Evolutionary conservation across 1,284 basidiomycete species (phyloP).

Genomic region (Rhodofomes roseus): DNA sequence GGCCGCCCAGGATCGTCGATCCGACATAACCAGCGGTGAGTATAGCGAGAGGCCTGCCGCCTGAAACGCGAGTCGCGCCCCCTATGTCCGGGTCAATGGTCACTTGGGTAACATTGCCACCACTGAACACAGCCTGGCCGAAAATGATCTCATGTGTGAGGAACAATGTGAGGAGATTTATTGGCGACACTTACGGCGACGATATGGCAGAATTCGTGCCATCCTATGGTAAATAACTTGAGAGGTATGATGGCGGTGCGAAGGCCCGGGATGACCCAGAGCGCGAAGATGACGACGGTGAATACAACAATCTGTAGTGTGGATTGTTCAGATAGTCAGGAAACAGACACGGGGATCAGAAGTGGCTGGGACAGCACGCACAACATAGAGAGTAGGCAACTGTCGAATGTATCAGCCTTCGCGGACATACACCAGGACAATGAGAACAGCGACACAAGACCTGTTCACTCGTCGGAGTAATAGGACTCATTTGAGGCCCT

Average conservation of each 20-base stretch:
- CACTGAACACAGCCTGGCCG: slow-evolving; percentile 71
- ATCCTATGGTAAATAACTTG: slow-evolving; percentile 80
- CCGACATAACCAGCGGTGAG: slow-evolving; percentile 75
- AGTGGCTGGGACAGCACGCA: slow-evolving; percentile 35
- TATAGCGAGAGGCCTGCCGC: slow-evolving; percentile 66
- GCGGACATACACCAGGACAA: background rate
- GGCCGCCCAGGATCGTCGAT: slow-evolving; percentile 73
- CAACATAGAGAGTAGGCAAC: slow-evolving; percentile 59
- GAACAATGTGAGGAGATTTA: background rate
- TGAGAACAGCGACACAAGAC: slow-evolving; percentile 11
- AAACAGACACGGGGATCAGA: background rate
- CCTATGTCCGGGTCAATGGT: slow-evolving; percentile 82
- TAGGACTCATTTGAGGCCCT: slow-evolving; percentile 20
- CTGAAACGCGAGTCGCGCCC: slow-evolving; percentile 73
- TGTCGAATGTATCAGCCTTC: slow-evolving; percentile 15
- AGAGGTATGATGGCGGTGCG: slow-evolving; percentile 73
- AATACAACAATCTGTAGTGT: slow-evolving; percentile 65
- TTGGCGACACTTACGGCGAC: slow-evolving; percentile 47
- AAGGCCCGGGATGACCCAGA: slow-evolving; percentile 78
- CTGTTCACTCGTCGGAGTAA: slow-evolving; percentile 30
- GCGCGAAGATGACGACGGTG: slow-evolving; percentile 74
- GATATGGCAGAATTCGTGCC: slow-evolving; percentile 83
- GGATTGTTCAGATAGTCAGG: background rate
- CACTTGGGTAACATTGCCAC: slow-evolving; percentile 69
- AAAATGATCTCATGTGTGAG: background rate